Base-by-base conservation (phyloP, 1,139 yeast genomes). In the Taiozyma sp. region DNA sequence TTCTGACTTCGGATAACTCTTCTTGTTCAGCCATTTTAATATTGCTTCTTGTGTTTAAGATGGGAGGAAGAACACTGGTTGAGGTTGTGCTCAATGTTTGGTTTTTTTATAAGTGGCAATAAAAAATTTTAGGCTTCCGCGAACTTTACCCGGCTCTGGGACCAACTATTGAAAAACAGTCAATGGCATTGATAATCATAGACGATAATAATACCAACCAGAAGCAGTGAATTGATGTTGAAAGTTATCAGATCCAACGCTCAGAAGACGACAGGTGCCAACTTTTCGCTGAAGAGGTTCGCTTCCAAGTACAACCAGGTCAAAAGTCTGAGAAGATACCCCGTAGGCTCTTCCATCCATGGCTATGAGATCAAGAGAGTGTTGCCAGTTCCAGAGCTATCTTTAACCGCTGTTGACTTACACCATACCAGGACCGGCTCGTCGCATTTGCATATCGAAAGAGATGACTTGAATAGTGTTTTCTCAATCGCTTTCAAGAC, bases 401-500 rank as follows among this genome's bases (percentile, higher is more conserved):
- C 91, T 24, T 67, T 92, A 53, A 81, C 84, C 4, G 98, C 97
- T 4, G 86, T 89, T 6, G 84, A 81, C 48, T 69, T 92, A 50
- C 70, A 72, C 34, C 97, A 93, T 67, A 65, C 66, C 30, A 73
- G 71, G 42, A 85, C 96, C 0, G 95, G 95, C 0, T 78, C 96
- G 13, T 78, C 82, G 54, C 98, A 93, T 69, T 68, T 93, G 38
- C 99, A 93, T 66, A 79, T 93, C 51, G 96, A 87, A 58, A 74
- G 93, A 48, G 81, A 84, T 53, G 97, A 92, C 64, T 75, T 75
- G 52, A 92, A 91, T 65, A 89, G 89, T 64, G 97, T 91, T 19
- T 93, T 93, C 67, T 83, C 93, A 57, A 80, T 95, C 48, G 93
- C 89, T 0, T 92, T 93, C 73, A 90, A 90, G 69, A 93, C 99